phyloP scores from a whole-genome alignment of 2,329 filamentous ascomycete species.

The Exutisphaerella laricina region DNA sequence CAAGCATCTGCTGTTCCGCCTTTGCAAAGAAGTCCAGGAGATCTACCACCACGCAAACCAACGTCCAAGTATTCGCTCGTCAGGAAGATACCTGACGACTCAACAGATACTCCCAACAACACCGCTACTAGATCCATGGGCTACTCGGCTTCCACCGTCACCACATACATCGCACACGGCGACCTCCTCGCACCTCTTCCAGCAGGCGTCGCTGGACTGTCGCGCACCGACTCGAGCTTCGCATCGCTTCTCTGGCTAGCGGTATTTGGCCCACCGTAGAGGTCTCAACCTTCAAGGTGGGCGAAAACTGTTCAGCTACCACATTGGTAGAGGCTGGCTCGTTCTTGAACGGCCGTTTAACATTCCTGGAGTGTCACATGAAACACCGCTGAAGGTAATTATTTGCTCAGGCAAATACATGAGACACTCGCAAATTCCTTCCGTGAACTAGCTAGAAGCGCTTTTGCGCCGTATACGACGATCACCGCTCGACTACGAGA shows the following conservation, averaged over 20 bases:
- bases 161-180: conserved; percentile 30
- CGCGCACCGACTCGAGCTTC: conserved; percentile 43
- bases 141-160: conserved; percentile 37
- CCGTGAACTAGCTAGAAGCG: neutral
- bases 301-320: conserved; percentile 37
- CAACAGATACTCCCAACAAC: conserved; percentile 3
- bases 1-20: neutral
- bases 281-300: conserved; percentile 43
- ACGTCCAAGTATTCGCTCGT: conserved; percentile 4
- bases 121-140: conserved; percentile 36
- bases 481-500: conserved; percentile 3
- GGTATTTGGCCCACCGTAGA: conserved; percentile 41
- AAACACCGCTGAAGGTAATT: neutral
- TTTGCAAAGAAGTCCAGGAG: neutral
- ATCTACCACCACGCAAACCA: neutral
- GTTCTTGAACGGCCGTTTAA: neutral
- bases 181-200: conserved; percentile 34
- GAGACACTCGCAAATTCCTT: neutral
- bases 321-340: neutral
- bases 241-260: conserved; percentile 45
- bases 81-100: conserved; percentile 16
- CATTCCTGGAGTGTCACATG: too few species aligned
- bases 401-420: conserved; percentile 5
- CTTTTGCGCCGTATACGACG: neutral
- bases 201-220: conserved; percentile 30